Evolutionary conservation across 192 early-diverging fungal species (phyloP), one percentile per base, ranked within the genome.

Genomic region (Backusella luteola): DNA sequence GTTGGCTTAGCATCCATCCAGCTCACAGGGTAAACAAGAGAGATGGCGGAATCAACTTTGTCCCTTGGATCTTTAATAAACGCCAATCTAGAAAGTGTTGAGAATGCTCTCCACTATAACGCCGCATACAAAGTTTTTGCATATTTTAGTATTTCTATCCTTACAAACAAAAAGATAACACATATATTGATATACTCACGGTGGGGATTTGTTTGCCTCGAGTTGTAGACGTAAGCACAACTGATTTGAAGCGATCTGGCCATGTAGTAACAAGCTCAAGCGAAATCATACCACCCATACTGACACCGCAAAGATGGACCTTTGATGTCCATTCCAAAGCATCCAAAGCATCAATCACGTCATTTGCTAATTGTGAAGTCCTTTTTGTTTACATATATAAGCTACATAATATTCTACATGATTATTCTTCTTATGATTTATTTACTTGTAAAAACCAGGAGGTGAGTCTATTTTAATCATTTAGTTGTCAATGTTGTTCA

Each of bases 241-340:
- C 53, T 0, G 90, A 88, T 4, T 80, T 80, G 66, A 96, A 83
- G 32, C 85, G 79, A 29, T 84, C 63, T 0, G 93, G 89, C 15
- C 86, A 84, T 15, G 87, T 77, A 29, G 87, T 41, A 14, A 85
- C 88, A 72, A 96, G 75, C 70, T 96, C 93, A 73, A 93, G 89
- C 0, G 92, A 83, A 71, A 97, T 92, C 96, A 96, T 97, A 23
- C 78, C 78, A 14, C 95, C 94, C 88, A 97, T 85, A 2, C 93
- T 94, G 2, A 96, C 84, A 9, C 96, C 96, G 32, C 91, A 91
- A 34, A 96, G 34, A 77, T 95, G 91, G 17, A 96, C 85, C 42
- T 89, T 73, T 2, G 79, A 69, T 3, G 66, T 86, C 96, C 96
- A 97, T 1, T 86, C 90, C 19, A 96, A 77, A 9, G 87, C 85